A percentile compares a stretch with the other conserved stretches of the same genome.
Conservation (phyloP, 257 asterid species). For the Capsicum pubescens region DNA sequence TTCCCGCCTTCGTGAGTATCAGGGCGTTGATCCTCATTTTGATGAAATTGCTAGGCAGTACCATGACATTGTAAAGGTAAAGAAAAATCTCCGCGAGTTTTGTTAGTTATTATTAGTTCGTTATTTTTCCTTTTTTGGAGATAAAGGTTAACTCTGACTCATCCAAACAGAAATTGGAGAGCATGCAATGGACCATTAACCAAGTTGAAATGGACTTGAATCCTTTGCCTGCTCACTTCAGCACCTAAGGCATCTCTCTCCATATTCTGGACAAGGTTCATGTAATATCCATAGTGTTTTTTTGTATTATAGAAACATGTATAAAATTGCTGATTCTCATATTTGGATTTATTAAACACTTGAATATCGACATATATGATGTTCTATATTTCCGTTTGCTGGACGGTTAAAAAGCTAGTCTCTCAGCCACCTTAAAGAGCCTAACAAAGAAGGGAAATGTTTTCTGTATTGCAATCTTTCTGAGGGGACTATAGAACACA, state of each 20-base stretch:
- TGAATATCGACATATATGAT: background rate
- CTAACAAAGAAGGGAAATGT: background rate
- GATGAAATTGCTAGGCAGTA: slow-evolving; percentile 94
- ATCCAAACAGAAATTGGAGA: slow-evolving; percentile 81
- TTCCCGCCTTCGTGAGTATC: slow-evolving; percentile 92
- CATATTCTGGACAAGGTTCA: background rate
- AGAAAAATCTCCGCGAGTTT: slow-evolving; percentile 2
- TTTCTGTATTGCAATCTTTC: background rate
- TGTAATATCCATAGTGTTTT: background rate
- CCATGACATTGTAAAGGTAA: slow-evolving; percentile 93
- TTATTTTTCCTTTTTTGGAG: background rate
- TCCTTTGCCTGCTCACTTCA: slow-evolving; percentile 69
- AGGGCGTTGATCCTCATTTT: slow-evolving; percentile 98
- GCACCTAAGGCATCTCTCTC: slow-evolving; percentile 40
- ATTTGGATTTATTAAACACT: background rate
- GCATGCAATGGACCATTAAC: slow-evolving; percentile 94
- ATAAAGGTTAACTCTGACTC: slow-evolving; percentile 14
- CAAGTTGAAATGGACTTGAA: slow-evolving; percentile 98
- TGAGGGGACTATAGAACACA: no score
- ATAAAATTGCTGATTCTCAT: background rate
- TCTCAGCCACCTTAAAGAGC: background rate
- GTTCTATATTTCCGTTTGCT: background rate
- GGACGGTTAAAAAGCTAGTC: background rate
- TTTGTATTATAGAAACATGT: background rate
- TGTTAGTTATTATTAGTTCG: slow-evolving; percentile 5